Evolutionary conservation across 2,329 filamentous ascomycete species (phyloP), one percentile per base, ranked within the genome.

Genomic region (Diaporthe sp.): DNA sequence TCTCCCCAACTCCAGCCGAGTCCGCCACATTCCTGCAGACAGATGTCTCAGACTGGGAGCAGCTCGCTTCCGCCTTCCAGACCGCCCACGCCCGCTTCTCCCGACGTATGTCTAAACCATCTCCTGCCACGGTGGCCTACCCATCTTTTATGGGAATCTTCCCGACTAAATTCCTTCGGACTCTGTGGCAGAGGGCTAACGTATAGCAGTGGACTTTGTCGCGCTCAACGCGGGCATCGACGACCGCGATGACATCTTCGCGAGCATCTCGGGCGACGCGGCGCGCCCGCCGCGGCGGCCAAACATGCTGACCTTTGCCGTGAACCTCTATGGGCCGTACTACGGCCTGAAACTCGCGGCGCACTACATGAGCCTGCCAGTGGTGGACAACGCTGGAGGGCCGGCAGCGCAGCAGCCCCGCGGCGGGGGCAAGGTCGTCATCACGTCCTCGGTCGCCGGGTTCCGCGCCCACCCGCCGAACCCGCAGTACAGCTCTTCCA

Each of bases 311-410:
- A 63, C 70, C n/a, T 71, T 71, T 25, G 70, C 47, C 42, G 70
- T 71, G 42, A 71, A 71, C 32, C 56, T 71, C 5, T 53, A 50
- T 4, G 56, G 55, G 2, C 70, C 70, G 15, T 71, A 71, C 53
- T 71, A 71, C 56, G 70, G 70, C 56, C n/a, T 71, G 42, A 71
- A 71, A n/a, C 70, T 71, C 44, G 56, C 70, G 30, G 70, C 70
- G 3, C 56, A 71, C 44, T 63, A 71, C 70, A 71, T 71, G 70
- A 71, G 70, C 56, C 69, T 61, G 42, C 17, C 19, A 37, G 35
- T 37, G 55, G 55, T 0, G n/a, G 59, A 53, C 55, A 58, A 27
- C 13, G 15, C 42, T 30, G 68, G 19, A 12, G 6, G 2, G 4
- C 50, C 12, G 50, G 12, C 4, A 22, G 50, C 25, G 50, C n/a